Percentiles rank a stretch among this genome's conserved stretches.
These are phyloP conservation scores for Alternaria hordeiaustralica DNA, from an alignment of 2,329 filamentous ascomycete species.

Conservation along the genomic window DNA sequence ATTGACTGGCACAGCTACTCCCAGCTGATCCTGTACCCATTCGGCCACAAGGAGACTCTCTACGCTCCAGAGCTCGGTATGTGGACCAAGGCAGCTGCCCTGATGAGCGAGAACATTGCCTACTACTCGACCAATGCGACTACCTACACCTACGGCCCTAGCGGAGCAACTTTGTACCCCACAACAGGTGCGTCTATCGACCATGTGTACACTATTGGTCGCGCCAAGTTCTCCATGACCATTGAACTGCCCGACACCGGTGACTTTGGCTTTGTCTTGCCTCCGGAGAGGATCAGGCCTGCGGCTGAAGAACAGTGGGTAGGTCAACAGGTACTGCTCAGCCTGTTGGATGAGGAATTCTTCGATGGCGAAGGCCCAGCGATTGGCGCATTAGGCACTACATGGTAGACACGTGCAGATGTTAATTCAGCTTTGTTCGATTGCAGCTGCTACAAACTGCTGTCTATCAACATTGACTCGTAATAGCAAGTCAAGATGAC, in stretches of 20 bases:
- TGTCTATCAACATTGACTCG: not conserved
- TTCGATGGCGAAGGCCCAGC: conserved; percentile 36
- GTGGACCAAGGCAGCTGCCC: conserved; percentile 58
- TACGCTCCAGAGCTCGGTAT: conserved; percentile 56
- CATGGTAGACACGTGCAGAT: not conserved
- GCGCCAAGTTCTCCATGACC: conserved; percentile 53
- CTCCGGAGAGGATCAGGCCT: conserved; percentile 55
- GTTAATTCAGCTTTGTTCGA: not conserved
- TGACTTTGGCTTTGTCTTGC: conserved; percentile 57
- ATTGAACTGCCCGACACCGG: conserved; percentile 58
- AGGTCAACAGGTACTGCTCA: conserved; percentile 39
- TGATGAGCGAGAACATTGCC: conserved; percentile 58
- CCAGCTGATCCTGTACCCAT: conserved; percentile 64
- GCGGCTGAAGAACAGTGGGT: conserved; percentile 55
- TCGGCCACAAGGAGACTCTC: conserved; percentile 62
- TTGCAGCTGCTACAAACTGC: not conserved
- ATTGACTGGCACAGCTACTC: conserved; percentile 70
- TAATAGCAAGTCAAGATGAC: not conserved
- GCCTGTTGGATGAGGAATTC: conserved; percentile 34
- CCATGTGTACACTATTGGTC: conserved; percentile 50
- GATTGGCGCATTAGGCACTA: not conserved
- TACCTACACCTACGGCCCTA: conserved; percentile 52
- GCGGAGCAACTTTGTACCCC: conserved; percentile 67
- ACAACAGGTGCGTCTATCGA: conserved; percentile 55
- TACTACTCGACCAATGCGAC: conserved; percentile 48